These are phyloP conservation scores for Funneliformis geosporum DNA, from an alignment of 192 early-diverging fungal genomes.

Conservation along the genomic window DNA sequence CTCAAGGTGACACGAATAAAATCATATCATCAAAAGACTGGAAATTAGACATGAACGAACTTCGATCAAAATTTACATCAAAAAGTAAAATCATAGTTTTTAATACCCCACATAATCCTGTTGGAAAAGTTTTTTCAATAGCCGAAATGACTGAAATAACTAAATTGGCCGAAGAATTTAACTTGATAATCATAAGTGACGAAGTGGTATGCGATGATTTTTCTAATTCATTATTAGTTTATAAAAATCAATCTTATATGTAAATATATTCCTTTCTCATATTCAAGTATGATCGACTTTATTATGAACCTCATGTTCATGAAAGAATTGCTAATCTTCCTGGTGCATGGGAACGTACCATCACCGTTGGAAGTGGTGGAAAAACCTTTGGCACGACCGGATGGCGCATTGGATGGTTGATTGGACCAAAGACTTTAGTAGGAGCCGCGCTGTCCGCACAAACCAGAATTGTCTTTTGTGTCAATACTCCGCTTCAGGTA, in stretches of 20 bases:
- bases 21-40: conserved; percentile 78
- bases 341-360: conserved; percentile 87
- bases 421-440: conserved; percentile 74
- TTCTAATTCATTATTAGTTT: background rate
- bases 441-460: conserved; percentile 80
- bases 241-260: no score
- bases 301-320: conserved; percentile 65
- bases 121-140: conserved; percentile 80
- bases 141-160: conserved; percentile 78
- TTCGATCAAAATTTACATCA: conserved; percentile 70
- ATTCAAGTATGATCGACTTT: conserved; percentile 89
- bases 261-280: no score
- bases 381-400: conserved; percentile 96
- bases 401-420: conserved; percentile 95
- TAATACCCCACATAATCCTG: conserved; percentile 97
- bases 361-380: conserved; percentile 90
- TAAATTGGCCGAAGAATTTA: conserved; percentile 71
- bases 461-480: conserved; percentile 86
- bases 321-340: conserved; percentile 82
- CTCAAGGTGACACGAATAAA: conserved; percentile 43
- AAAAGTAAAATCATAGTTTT: conserved; percentile 86
- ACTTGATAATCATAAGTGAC: conserved; percentile 87
- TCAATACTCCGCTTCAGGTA: conserved; percentile 86
- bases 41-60: conserved; percentile 82
- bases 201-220: conserved; percentile 68